A percentile compares a stretch with the other conserved stretches of the same genome.
Evolutionary conservation across 2,329 filamentous ascomycete genomes (phyloP).

Genomic region (Fusarium torulosum): DNA sequence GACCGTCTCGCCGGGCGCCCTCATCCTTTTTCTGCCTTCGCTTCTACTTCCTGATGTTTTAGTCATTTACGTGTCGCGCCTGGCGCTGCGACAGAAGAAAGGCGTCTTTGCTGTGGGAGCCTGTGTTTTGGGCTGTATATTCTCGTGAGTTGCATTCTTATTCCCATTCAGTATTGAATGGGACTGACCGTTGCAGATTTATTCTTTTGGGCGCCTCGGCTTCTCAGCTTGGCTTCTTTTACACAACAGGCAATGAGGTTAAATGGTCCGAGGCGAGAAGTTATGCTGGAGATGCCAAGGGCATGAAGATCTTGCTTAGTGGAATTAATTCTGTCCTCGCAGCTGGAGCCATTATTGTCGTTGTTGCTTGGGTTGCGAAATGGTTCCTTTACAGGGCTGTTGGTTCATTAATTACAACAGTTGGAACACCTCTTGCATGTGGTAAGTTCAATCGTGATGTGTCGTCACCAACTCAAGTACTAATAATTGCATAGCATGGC

Average conservation of each 20-base stretch:
- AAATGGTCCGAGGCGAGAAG: conserved; percentile 50
- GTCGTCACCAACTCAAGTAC: not conserved
- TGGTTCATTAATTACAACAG: conserved; percentile 37
- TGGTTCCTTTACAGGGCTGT: conserved; percentile 43
- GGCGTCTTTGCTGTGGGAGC: conserved; percentile 42
- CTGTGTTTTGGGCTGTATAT: conserved; percentile 43
- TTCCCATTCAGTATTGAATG: accelerated
- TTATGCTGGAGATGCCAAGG: conserved; percentile 50
- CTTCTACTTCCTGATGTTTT: conserved; percentile 48
- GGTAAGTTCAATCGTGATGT: conserved; percentile 27
- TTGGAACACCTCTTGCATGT: conserved; percentile 36
- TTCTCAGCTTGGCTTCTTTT: conserved; percentile 52
- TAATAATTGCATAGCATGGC: conserved; percentile 34
- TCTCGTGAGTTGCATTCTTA: conserved; percentile 41
- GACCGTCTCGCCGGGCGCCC: conserved; percentile 42
- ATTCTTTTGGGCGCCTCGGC: conserved; percentile 49
- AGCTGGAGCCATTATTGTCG: conserved; percentile 40
- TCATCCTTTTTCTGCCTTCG: conserved; percentile 50
- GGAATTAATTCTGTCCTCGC: conserved; percentile 46
- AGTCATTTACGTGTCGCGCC: conserved; percentile 44
- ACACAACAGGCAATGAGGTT: conserved; percentile 50
- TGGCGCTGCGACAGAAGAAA: conserved; percentile 47
- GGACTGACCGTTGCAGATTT: conserved; percentile 37
- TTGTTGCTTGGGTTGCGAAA: conserved; percentile 45
- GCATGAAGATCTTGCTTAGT: conserved; percentile 51